Evolutionary conservation across 169 alveolate species (phyloP).

Genomic region (Ichthyophthirius multifiliis): DNA sequence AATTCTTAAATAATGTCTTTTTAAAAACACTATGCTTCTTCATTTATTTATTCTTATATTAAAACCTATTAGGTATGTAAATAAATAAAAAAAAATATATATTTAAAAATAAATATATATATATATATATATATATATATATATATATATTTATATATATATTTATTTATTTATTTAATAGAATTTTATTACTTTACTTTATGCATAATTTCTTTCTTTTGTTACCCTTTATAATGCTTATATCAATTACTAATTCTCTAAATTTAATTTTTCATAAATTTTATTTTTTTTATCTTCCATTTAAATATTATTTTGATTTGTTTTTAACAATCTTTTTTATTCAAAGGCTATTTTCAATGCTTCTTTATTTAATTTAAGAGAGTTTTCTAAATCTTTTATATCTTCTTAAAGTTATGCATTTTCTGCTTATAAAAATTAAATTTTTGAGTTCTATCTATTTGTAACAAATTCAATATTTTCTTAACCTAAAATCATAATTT

Average conservation of each 20-base stretch:
- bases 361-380: slow-evolving; percentile 5
- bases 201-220: not conserved
- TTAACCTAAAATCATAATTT: not conserved
- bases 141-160: no score
- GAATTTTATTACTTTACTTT: not conserved
- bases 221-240: not conserved
- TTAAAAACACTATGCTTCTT: not conserved
- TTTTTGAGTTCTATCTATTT: slow-evolving; percentile 2
- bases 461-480: not conserved
- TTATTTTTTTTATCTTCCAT: not conserved
- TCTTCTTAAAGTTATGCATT: slow-evolving; percentile 9
- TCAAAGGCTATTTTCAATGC: not conserved
- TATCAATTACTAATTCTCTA: not conserved
- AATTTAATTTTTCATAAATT: not conserved
- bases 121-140: no score
- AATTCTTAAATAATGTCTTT: slow-evolving; percentile 29
- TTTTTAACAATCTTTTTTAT: not conserved
- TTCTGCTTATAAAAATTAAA: not conserved
- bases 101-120: no score
- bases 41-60: slow-evolving; percentile 10
- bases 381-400: slow-evolving; percentile 1
- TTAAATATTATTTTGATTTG: not conserved
- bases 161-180: not conserved
- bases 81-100: no score
- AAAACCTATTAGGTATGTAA: not conserved